Conservation (phyloP, 768 basidiomycete genomes). For the Cystofilobasidium capitatum region DNA sequence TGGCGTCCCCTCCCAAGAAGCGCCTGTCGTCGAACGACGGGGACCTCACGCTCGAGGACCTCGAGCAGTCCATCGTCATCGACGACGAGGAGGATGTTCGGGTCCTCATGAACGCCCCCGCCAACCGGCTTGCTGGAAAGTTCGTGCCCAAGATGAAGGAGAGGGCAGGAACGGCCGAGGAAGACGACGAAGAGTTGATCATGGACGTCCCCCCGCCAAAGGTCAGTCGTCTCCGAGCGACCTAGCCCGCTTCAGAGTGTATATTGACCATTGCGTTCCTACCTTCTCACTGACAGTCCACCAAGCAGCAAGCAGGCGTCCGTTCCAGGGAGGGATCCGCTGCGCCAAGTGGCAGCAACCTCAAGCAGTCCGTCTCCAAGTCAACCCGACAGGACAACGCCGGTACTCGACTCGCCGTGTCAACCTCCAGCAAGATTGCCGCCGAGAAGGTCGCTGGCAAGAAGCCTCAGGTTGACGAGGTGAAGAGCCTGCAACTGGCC, state of each 20-base stretch:
- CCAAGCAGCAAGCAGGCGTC: not conserved
- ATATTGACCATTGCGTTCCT: not conserved
- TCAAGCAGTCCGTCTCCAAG: slow-evolving; percentile 3
- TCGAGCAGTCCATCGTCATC: not conserved
- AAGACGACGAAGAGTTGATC: slow-evolving; percentile 2
- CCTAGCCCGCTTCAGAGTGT: too few species aligned
- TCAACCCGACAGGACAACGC: not conserved
- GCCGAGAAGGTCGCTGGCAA: slow-evolving; percentile 23
- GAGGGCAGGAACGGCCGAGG: not conserved
- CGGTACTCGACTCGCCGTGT: slow-evolving; percentile 10
- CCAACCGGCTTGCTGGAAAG: not conserved
- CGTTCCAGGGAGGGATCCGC: not conserved
- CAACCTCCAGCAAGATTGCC: slow-evolving; percentile 7
- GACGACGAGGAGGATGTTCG: not conserved
- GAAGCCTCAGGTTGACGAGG: slow-evolving; percentile 31
- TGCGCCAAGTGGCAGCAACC: slow-evolving; percentile 4
- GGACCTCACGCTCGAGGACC: slow-evolving; percentile 12
- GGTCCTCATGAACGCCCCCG: not conserved
- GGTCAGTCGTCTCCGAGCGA: not conserved
- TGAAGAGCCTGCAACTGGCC: slow-evolving; percentile 73
- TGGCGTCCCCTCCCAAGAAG: not conserved
- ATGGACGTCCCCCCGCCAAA: not conserved
- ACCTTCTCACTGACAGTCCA: not conserved
- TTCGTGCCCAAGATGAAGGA: not conserved
- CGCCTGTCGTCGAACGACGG: not conserved